phyloP scores from a whole-genome alignment of 345 rosid genomes.

The Schrenkiella parvula region DNA sequence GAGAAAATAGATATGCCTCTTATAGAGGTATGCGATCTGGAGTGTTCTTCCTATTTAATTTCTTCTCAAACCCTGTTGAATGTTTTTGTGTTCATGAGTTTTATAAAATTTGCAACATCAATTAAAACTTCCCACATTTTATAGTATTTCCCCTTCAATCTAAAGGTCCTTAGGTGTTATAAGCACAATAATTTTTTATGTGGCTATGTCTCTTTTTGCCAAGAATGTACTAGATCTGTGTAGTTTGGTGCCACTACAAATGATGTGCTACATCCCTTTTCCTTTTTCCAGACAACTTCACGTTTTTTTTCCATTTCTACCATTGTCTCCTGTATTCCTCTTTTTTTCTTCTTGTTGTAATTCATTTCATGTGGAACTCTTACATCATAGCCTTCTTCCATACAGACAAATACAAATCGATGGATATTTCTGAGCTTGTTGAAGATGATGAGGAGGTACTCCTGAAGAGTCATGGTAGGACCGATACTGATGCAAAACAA shows the following conservation, averaged over 20 bases:
- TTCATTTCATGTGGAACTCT: neutral
- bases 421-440: constrained; percentile 58
- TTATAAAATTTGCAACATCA: constrained; percentile 9
- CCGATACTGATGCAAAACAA: constrained; percentile 34
- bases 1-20: constrained; percentile 53
- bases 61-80: neutral
- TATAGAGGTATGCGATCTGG: constrained; percentile 53
- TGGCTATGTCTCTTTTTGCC: neutral
- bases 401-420: constrained; percentile 57
- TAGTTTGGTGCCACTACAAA: neutral
- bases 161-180: neutral
- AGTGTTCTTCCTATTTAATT: neutral
- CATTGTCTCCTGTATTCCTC: constrained; percentile 4
- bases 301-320: neutral
- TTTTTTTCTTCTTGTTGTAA: neutral
- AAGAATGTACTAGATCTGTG: neutral
- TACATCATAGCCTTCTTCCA: constrained; percentile 23
- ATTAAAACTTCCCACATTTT: neutral
- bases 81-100: neutral
- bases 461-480: constrained; percentile 52
- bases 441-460: constrained; percentile 91
- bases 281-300: neutral
- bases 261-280: neutral
- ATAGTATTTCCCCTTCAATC: neutral
- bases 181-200: neutral